These are phyloP conservation scores for Eutrema salsugineum DNA, from an alignment of 441 rosid species.

Conservation along the genomic window DNA sequence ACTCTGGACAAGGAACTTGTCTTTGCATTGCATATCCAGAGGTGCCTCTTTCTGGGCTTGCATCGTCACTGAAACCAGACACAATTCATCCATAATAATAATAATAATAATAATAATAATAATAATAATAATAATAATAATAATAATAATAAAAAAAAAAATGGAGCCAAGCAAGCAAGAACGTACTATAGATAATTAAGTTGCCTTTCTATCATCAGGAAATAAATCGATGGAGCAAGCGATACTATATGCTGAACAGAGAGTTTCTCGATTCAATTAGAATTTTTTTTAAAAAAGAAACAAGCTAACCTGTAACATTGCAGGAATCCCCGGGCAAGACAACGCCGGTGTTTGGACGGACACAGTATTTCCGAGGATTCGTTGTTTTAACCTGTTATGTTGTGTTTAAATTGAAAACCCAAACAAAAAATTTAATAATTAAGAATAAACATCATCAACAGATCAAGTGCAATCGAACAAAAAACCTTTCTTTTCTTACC, in stretches of 20 bases:
- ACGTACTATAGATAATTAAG: too few species aligned
- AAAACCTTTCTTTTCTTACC: constrained; percentile 30
- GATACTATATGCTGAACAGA: too few species aligned
- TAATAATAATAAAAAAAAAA: too few species aligned
- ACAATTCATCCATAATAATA: neutral
- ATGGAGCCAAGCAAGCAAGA: too few species aligned
- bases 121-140: too few species aligned
- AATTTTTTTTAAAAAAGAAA: neutral
- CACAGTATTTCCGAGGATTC: constrained; percentile 75
- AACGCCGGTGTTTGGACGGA: constrained; percentile 75
- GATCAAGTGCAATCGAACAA: neutral
- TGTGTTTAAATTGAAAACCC: neutral
- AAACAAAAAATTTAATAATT: neutral
- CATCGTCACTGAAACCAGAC: constrained; percentile 58
- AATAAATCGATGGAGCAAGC: too few species aligned
- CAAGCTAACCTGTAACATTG: constrained; percentile 49
- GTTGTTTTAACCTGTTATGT: constrained; percentile 66
- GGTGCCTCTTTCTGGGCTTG: constrained; percentile 90
- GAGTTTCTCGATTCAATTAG: too few species aligned
- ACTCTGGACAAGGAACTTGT: constrained; percentile 87
- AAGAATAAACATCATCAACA: neutral
- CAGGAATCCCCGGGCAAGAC: constrained; percentile 63
- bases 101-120: too few species aligned
- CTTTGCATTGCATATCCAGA: constrained; percentile 83
- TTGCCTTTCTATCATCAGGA: too few species aligned